Conservation (phyloP, 257 asterid species). For the Solanum piurae region DNA sequence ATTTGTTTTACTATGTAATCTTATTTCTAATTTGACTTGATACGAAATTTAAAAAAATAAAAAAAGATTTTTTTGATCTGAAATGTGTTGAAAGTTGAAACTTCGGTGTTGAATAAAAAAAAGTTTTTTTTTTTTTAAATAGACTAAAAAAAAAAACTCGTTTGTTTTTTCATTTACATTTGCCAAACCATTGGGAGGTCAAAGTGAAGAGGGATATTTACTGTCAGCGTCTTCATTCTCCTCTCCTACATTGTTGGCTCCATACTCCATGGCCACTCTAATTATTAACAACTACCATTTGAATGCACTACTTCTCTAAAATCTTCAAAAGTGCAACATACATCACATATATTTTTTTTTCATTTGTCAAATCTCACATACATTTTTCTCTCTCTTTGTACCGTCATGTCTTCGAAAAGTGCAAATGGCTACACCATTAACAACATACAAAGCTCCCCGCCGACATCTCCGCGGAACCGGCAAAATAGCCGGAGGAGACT, state of each 20-base stretch:
- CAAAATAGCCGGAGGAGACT: slow-evolving; percentile 3
- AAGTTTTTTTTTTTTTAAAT: too few species aligned
- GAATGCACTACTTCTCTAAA: neutral
- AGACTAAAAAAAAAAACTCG: too few species aligned
- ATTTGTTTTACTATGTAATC: too few species aligned
- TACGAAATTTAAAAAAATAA: too few species aligned
- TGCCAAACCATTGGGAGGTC: neutral
- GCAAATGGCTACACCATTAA: neutral
- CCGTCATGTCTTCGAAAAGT: neutral
- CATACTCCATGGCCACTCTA: neutral
- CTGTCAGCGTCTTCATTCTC: neutral
- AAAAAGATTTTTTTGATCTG: too few species aligned
- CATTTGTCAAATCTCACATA: neutral
- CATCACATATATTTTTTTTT: neutral
- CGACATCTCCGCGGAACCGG: neutral
- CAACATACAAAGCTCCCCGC: neutral
- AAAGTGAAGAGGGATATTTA: neutral
- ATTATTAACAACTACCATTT: neutral
- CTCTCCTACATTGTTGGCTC: neutral
- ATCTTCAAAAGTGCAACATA: neutral
- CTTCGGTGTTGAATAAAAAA: too few species aligned
- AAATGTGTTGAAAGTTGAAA: too few species aligned
- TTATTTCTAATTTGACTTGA: too few species aligned
- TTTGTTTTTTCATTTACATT: neutral
- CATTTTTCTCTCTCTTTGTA: neutral